These are phyloP conservation scores for Bonia amplexicaulis DNA, from an alignment of 176 grass and related monocot genomes.

Conservation along the genomic window DNA sequence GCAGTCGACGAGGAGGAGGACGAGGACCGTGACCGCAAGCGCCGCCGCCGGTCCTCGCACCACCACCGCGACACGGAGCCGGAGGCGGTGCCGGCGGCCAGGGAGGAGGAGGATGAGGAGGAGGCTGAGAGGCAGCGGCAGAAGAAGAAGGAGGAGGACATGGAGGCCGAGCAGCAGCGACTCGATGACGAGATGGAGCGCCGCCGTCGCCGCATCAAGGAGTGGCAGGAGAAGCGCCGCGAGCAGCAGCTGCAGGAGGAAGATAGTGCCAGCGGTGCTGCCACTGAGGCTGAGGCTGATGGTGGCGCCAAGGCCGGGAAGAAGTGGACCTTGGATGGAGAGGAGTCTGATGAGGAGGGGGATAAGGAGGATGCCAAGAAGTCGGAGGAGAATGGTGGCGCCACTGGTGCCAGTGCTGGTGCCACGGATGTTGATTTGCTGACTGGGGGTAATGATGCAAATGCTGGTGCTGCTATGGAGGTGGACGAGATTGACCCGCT, in stretches of 20 bases:
- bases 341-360: conserved; percentile 90
- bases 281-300: conserved; percentile 6
- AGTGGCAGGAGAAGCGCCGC: conserved; percentile 88
- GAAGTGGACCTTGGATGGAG: conserved; percentile 96
- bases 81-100: conserved; percentile 20
- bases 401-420: not conserved
- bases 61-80: conserved; percentile 47
- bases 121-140: conserved; percentile 37
- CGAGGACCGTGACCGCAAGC: conserved; percentile 53
- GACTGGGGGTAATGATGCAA: conserved; percentile 31
- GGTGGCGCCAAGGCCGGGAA: conserved; percentile 40
- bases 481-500: conserved; percentile 90
- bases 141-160: conserved; percentile 68
- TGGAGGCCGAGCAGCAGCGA: conserved; percentile 77
- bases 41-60: conserved; percentile 46
- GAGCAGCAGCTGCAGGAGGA: conserved; percentile 43
- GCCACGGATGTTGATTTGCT: conserved; percentile 52
- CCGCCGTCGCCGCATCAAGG: conserved; percentile 71
- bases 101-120: conserved; percentile 49
- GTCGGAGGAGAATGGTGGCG: not conserved
- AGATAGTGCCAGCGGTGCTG: not conserved
- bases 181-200: conserved; percentile 96
- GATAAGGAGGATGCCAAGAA: conserved; percentile 46
- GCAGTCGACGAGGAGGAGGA: conserved; percentile 39
- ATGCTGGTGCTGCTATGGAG: conserved; percentile 36